Evolutionary conservation across 2,329 filamentous ascomycete genomes (phyloP).

Genomic region (Sporothrix pseudoabietina): DNA sequence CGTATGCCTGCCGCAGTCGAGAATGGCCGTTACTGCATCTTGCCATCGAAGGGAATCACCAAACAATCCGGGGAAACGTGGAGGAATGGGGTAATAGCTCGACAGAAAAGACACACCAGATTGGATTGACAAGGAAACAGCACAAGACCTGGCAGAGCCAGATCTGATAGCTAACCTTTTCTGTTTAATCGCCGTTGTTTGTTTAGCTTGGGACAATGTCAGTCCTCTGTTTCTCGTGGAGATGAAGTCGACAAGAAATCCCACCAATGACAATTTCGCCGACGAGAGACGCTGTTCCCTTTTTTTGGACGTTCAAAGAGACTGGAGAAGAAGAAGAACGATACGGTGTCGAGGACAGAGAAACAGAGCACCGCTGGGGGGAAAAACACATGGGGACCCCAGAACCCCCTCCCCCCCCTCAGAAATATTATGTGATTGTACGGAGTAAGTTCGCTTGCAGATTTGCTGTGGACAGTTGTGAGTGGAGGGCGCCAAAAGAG

Average conservation of each 20-base stretch:
- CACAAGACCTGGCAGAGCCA: not conserved
- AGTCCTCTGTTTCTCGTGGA: conserved; percentile 13
- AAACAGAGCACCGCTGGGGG: not conserved
- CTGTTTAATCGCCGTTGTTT: not conserved
- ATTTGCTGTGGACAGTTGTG: not conserved
- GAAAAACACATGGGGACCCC: conserved; percentile 12
- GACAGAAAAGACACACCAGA: not conserved
- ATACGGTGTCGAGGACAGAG: not conserved
- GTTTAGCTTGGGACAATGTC: not conserved
- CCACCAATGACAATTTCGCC: conserved; percentile 30
- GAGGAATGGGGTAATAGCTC: not conserved
- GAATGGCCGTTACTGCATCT: not conserved
- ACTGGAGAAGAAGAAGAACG: not conserved
- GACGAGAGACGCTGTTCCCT: not conserved
- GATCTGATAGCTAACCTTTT: not conserved
- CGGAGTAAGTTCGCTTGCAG: not conserved
- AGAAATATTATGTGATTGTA: too few relatives aligned
- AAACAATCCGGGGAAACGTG: not conserved
- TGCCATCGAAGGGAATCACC: not conserved
- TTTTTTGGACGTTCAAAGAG: not conserved
- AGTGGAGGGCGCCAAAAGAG: not conserved
- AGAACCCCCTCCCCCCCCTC: not conserved
- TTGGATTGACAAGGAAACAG: not conserved
- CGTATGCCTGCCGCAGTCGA: not conserved
- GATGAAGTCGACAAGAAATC: conserved; percentile 1